Evolutionary conservation across 129 eudicot genomes (phyloP).

Genomic region (Helianthus tuberosus): DNA sequence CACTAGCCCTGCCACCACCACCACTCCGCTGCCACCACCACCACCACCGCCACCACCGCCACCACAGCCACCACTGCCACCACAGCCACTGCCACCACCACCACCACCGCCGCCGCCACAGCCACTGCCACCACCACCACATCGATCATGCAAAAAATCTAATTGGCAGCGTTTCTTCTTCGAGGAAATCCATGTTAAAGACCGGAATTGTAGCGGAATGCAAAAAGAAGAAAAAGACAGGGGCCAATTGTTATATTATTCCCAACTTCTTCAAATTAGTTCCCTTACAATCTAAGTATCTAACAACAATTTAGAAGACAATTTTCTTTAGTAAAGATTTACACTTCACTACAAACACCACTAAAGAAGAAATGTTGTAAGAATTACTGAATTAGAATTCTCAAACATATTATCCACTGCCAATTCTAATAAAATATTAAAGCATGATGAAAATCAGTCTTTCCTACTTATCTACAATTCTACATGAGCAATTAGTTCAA

Average conservation of each 20-base stretch:
- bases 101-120: too few species aligned
- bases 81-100: too few species aligned
- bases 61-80: too few species aligned
- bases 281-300: constrained; percentile 1
- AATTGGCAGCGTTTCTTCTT: not conserved
- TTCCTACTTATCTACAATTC: constrained; percentile 9
- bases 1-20: too few species aligned
- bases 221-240: not conserved
- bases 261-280: not conserved
- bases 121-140: too few species aligned
- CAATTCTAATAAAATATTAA: not conserved
- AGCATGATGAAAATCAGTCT: constrained; percentile 13
- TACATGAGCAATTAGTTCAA: not conserved
- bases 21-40: too few species aligned
- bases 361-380: not conserved
- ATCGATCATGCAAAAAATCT: too few species aligned
- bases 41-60: too few species aligned
- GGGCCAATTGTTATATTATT: not conserved
- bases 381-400: constrained; percentile 10
- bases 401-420: constrained; percentile 2
- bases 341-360: constrained; percentile 1
- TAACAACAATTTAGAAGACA: not conserved
- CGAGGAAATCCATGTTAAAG: not conserved
- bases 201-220: constrained; percentile 1
- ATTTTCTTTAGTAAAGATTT: not conserved